A percentile compares a stretch with the other conserved stretches of the same genome.
phyloP scores from a whole-genome alignment of 2,329 filamentous ascomycete species.

The Alternaria solani region DNA sequence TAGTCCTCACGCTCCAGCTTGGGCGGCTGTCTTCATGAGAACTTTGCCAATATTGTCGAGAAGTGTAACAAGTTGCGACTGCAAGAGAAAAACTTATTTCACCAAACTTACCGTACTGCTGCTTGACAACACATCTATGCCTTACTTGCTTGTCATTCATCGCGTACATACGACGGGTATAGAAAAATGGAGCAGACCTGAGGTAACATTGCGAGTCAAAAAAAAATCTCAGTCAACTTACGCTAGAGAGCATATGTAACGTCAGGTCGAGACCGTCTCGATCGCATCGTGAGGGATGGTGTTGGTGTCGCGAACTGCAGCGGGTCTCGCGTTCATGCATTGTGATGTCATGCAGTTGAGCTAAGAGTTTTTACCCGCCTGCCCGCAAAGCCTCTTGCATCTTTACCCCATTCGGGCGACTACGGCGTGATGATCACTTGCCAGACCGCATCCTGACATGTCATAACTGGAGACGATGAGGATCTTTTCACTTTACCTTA shows the following conservation, averaged over 20 bases:
- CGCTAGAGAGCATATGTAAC: background rate
- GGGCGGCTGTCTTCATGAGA: too few relatives aligned
- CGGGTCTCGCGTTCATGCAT: conserved; percentile 6
- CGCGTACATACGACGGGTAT: background rate
- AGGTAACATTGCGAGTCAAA: background rate
- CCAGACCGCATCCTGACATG: background rate
- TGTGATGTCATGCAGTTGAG: conserved; percentile 10
- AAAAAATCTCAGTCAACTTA: background rate
- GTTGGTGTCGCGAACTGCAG: conserved; percentile 7
- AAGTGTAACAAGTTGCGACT: too few relatives aligned
- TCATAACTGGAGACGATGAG: background rate
- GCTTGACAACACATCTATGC: too few relatives aligned
- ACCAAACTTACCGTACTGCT: too few relatives aligned
- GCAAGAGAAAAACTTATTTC: too few relatives aligned
- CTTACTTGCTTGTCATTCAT: background rate
- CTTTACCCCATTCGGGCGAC: conserved; percentile 14
- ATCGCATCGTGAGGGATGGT: background rate
- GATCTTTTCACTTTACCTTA: background rate
- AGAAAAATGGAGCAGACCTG: background rate
- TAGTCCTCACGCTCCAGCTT: background rate
- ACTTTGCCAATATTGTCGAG: too few relatives aligned
- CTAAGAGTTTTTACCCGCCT: conserved; percentile 11
- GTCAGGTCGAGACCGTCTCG: background rate
- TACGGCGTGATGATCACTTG: conserved; percentile 3
- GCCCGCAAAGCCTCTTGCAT: conserved; percentile 15